Evolutionary conservation across 2,329 filamentous ascomycete species (phyloP).

Genomic region (Fusarium circinatum): DNA sequence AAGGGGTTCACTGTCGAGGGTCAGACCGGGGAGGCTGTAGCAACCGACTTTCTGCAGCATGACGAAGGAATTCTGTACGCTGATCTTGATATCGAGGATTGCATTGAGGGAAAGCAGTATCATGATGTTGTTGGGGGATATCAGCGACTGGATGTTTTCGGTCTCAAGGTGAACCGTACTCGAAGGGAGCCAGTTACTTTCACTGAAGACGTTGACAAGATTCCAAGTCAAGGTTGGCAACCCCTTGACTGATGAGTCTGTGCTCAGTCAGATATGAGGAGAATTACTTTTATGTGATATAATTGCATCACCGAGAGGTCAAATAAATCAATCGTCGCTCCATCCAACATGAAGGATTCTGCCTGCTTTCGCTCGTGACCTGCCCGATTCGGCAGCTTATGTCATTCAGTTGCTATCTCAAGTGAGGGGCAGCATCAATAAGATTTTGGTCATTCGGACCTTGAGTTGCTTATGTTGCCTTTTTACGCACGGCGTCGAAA

Average conservation of each 20-base stretch:
- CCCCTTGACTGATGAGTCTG: rapidly evolving
- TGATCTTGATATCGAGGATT: slow-evolving; percentile 59
- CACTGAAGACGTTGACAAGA: not conserved
- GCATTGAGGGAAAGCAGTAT: slow-evolving; percentile 66
- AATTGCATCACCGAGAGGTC: rapidly evolving
- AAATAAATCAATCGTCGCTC: not conserved
- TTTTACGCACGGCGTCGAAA: rapidly evolving
- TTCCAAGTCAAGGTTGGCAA: not conserved
- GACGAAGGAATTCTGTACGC: slow-evolving; percentile 63
- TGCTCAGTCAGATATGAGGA: rapidly evolving
- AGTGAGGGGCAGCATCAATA: not conserved
- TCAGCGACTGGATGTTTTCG: slow-evolving; percentile 64
- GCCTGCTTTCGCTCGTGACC: not conserved
- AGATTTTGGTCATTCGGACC: rapidly evolving
- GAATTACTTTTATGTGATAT: rapidly evolving
- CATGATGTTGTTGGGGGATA: slow-evolving; percentile 67
- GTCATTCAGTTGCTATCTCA: not conserved
- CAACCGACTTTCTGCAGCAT: slow-evolving; percentile 53
- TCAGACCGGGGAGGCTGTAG: slow-evolving; percentile 24
- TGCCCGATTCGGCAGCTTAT: not conserved
- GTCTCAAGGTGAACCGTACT: slow-evolving; percentile 58
- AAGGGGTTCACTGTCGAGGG: slow-evolving; percentile 51
- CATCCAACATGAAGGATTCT: no score
- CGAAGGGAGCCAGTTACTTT: slow-evolving; percentile 50
- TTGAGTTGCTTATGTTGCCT: not conserved